Percentiles rank a stretch among this genome's conserved stretches.
Evolutionary conservation across 2,329 filamentous ascomycete genomes (phyloP).

Genomic region (Colletotrichum filicis): DNA sequence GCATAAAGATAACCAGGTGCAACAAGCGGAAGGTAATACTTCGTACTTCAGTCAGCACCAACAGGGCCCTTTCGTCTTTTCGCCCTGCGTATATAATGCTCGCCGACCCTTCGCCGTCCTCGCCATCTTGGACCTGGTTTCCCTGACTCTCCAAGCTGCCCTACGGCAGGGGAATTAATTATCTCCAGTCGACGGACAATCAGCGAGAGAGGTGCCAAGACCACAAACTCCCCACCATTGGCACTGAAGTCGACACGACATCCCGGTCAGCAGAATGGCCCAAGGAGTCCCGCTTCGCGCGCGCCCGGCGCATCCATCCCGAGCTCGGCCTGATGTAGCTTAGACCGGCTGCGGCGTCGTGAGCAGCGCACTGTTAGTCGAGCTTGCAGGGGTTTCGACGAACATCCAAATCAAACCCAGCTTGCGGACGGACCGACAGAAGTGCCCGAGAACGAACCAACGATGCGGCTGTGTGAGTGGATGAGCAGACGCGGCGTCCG

Average conservation of each 20-base stretch:
- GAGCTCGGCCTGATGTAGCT: slow-evolving; percentile 16
- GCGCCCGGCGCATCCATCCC: slow-evolving; percentile 30
- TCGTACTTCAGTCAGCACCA: no score
- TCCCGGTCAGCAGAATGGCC: background rate
- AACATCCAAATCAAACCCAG: slow-evolving; percentile 34
- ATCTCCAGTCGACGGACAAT: background rate
- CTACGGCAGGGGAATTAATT: background rate
- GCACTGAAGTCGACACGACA: background rate
- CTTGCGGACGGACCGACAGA: slow-evolving; percentile 24
- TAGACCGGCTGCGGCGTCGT: slow-evolving; percentile 1
- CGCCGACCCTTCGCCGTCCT: background rate
- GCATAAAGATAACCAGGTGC: background rate
- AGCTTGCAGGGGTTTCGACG: slow-evolving; percentile 28
- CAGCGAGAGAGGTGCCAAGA: background rate
- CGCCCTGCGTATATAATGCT: background rate
- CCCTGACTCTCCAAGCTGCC: background rate
- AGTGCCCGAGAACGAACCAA: slow-evolving; percentile 3
- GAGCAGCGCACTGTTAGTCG: slow-evolving; percentile 11
- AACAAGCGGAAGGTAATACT: background rate
- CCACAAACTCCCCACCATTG: background rate
- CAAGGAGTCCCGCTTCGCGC: slow-evolving; percentile 19
- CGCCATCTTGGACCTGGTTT: background rate
- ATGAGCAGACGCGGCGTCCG: slow-evolving; percentile 17
- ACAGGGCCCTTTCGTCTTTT: background rate
- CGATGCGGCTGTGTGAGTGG: slow-evolving; percentile 1